Conservation (phyloP, 192 early-diverging fungal genomes). For the Dissophora ornata region DNA sequence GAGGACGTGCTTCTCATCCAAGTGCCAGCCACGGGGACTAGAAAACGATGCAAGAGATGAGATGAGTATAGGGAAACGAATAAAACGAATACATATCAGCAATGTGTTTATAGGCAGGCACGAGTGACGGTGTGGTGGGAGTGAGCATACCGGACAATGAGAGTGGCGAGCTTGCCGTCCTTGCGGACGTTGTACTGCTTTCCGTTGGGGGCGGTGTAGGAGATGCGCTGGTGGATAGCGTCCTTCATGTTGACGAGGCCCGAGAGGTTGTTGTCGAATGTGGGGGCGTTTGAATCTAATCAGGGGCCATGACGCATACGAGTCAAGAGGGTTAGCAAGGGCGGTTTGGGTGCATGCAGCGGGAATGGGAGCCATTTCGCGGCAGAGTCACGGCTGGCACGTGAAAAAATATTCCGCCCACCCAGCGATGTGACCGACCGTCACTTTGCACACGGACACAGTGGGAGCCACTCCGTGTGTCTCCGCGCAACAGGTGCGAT, state of each 20-base stretch:
- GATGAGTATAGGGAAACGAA: background rate
- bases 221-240: constrained; percentile 88
- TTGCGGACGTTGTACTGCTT: constrained; percentile 94
- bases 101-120: background rate
- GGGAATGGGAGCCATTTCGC: no score
- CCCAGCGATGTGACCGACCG: no score
- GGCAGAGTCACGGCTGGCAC: no score
- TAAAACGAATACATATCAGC: no score
- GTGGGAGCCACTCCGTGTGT: background rate
- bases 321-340: no score
- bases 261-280: constrained; percentile 92
- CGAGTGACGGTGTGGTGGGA: background rate
- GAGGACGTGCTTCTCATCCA: constrained; percentile 96
- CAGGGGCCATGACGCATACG: no score
- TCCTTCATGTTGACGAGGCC: constrained; percentile 97
- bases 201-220: constrained; percentile 87
- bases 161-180: constrained; percentile 89
- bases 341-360: no score
- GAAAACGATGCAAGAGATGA: background rate
- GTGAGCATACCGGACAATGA: constrained; percentile 81
- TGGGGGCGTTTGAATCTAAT: constrained; percentile 97
- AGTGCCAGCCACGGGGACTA: constrained; percentile 98
- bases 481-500: background rate
- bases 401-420: constrained; percentile 17
- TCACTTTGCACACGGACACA: background rate